Evolutionary conservation across 352 stramenopile genomes (phyloP), one percentile per base, ranked within the genome.

Genomic region (Blastocystis sp.): DNA sequence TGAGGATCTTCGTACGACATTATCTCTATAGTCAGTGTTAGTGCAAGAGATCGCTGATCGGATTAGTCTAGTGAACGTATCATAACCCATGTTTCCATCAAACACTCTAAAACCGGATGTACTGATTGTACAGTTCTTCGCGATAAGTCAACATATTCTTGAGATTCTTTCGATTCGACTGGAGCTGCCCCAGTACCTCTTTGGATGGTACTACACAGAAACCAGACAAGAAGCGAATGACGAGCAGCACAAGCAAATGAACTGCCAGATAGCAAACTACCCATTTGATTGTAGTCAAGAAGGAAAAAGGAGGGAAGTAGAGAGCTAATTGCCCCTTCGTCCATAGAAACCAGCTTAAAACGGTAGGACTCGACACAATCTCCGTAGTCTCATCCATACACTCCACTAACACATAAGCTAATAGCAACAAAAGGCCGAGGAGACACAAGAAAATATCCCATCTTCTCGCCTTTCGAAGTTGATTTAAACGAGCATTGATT

Each of bases 41-140:
- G 20, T 85, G n/a, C 34, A 47, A 37, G 11, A 20, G 13, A 85
- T 85, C 26, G 45, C 73, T 18, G 54, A 69, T 18, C 45, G 73
- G 6, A 54, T 85, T 16, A 37, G 20, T 20, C 47, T 85, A n/a
- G 6, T 68, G 26, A 85, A 68, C 47, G 24, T 47, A 56, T 81
- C 59, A 0, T 66, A 16, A n/a, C 9, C 16, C 24, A 6, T 81
- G 45, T 81, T 81, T 64, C 34, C 47, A 68, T 18, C 53, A 85
- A 85, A 85, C 50, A 66, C 18, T n/a, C 7, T 8, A 85, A 30
- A 85, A 85, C 20, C 43, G 18, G 34, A 85, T 85, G 50, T 85
- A 85, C 20, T 66, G 47, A 43, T 85, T 85, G 39, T 85, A 85
- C 43, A 85, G 50, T 55, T 85, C 73, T 65, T 85, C 73, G 16